Percentiles rank a stretch among this genome's conserved stretches.
These are phyloP conservation scores for Coprinellus micaceus DNA, from an alignment of 768 basidiomycete genomes.

Conservation along the genomic window DNA sequence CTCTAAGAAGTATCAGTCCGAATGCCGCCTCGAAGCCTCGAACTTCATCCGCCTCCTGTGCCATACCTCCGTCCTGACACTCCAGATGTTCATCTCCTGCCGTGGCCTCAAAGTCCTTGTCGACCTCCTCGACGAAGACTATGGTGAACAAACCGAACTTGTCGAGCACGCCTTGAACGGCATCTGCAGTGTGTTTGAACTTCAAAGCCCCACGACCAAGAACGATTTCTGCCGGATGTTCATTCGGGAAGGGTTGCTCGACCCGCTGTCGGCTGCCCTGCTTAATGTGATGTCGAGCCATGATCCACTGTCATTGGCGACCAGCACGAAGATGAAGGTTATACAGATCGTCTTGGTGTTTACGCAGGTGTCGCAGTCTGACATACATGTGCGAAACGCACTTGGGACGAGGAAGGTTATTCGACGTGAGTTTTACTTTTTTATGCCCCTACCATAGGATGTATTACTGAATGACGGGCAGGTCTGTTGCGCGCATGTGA, in stretches of 20 bases:
- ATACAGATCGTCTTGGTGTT: conserved; percentile 88
- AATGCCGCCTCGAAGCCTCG: conserved; percentile 93
- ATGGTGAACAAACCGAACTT: conserved; percentile 84
- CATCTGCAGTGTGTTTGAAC: conserved; percentile 91
- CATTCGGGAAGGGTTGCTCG: conserved; percentile 90
- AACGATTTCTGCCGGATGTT: conserved; percentile 99
- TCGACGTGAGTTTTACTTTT: conserved; percentile 56
- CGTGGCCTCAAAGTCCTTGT: conserved; percentile 93
- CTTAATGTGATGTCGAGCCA: conserved; percentile 78
- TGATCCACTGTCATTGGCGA: conserved; percentile 28
- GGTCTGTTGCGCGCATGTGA: conserved; percentile 87
- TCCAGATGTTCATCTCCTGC: conserved; percentile 99
- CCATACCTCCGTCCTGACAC: conserved; percentile 85
- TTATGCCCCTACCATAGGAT: neutral
- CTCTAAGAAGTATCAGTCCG: conserved; percentile 88
- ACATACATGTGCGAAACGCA: conserved; percentile 89
- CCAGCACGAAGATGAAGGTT: conserved; percentile 74
- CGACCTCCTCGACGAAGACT: conserved; percentile 95
- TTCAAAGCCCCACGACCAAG: conserved; percentile 93
- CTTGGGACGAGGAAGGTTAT: conserved; percentile 88
- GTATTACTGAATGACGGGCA: conserved; percentile 26
- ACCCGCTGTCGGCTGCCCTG: conserved; percentile 87
- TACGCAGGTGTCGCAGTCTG: conserved; percentile 94
- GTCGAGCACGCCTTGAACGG: conserved; percentile 93
- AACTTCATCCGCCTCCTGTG: conserved; percentile 91